A percentile compares a stretch with the other conserved stretches of the same genome.
phyloP scores from a whole-genome alignment of 345 rosid species.

The Reutealis trisperma region DNA sequence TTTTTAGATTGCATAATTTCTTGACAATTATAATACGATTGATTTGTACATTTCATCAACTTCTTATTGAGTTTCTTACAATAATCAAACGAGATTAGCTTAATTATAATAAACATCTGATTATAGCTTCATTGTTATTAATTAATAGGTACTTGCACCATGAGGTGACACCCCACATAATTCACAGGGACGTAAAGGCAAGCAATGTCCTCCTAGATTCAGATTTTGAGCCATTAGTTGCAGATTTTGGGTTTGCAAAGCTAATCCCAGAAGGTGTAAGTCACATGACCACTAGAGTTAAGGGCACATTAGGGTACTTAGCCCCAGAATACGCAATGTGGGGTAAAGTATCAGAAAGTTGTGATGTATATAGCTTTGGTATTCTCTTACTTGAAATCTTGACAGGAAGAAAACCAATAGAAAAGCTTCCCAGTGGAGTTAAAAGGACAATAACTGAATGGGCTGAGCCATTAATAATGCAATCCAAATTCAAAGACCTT shows the following conservation, averaged over 20 bases:
- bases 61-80: no score
- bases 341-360: slow-evolving; percentile 77
- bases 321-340: slow-evolving; percentile 87
- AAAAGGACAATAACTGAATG: slow-evolving; percentile 75
- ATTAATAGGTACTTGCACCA: slow-evolving; percentile 40
- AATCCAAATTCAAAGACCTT: slow-evolving; percentile 60
- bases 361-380: slow-evolving; percentile 91
- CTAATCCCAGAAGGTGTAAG: slow-evolving; percentile 77
- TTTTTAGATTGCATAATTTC: no score
- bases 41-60: no score
- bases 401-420: slow-evolving; percentile 76
- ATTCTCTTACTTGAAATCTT: slow-evolving; percentile 71
- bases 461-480: slow-evolving; percentile 64
- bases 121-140: no score
- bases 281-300: slow-evolving; percentile 73
- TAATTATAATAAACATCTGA: no score
- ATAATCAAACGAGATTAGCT: no score
- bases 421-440: slow-evolving; percentile 61
- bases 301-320: slow-evolving; percentile 77
- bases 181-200: slow-evolving; percentile 45
- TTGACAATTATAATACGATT: no score
- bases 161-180: slow-evolving; percentile 62
- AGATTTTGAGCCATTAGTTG: slow-evolving; percentile 76
- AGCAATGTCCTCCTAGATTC: slow-evolving; percentile 66
- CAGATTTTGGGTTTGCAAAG: slow-evolving; percentile 84